phyloP scores from a whole-genome alignment of 78 protist genomes.

The Cavenderia fasciculata region DNA sequence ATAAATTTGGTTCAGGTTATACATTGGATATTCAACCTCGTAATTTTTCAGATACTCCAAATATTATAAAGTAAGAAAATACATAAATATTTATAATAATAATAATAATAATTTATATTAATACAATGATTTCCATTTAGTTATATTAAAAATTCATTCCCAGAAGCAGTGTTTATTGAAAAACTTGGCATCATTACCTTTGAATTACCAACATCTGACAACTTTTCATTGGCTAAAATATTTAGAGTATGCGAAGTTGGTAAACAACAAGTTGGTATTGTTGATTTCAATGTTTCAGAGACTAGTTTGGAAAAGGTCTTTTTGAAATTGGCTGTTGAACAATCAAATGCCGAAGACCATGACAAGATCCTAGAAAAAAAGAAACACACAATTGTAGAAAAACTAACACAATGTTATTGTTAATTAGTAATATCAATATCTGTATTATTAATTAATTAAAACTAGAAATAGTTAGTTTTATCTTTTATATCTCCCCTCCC shows the following conservation, averaged over 20 bases:
- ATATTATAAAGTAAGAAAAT: slow-evolving; percentile 85
- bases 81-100: slow-evolving; percentile 82
- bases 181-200: slow-evolving; percentile 32
- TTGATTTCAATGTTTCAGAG: slow-evolving; percentile 35
- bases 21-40: slow-evolving; percentile 65
- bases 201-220: slow-evolving; percentile 42
- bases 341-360: slow-evolving; percentile 4
- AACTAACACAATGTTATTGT: too few relatives aligned
- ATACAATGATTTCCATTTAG: neutral
- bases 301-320: slow-evolving; percentile 62
- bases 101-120: neutral
- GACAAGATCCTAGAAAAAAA: too few relatives aligned
- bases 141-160: slow-evolving; percentile 20
- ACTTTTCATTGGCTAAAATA: neutral
- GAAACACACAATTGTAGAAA: too few relatives aligned
- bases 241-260: slow-evolving; percentile 19
- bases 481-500: too few relatives aligned
- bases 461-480: too few relatives aligned
- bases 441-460: too few relatives aligned
- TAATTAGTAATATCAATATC: too few relatives aligned
- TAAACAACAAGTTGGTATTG: slow-evolving; percentile 2
- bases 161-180: slow-evolving; percentile 16
- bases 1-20: slow-evolving; percentile 92
- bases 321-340: slow-evolving; percentile 30
- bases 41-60: slow-evolving; percentile 3